Conservation (phyloP, 768 basidiomycete genomes). For the Boletus vinaceobasis region DNA sequence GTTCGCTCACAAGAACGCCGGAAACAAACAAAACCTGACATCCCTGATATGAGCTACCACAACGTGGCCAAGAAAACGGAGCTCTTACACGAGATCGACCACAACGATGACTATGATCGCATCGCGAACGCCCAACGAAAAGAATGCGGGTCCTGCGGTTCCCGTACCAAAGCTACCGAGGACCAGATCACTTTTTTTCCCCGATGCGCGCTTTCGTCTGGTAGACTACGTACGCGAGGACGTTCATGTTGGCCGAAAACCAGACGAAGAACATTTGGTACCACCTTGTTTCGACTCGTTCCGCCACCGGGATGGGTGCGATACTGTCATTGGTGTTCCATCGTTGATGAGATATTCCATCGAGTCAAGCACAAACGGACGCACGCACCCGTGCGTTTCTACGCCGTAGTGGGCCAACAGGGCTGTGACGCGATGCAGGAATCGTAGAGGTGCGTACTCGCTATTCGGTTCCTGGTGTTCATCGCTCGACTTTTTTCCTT, state of each 20-base stretch:
- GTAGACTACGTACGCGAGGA: constrained; percentile 35
- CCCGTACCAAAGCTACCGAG: constrained; percentile 45
- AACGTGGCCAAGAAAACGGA: background rate
- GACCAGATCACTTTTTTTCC: background rate
- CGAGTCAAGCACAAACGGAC: background rate
- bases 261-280: constrained; percentile 52
- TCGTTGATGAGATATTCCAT: background rate
- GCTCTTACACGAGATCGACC: constrained; percentile 42
- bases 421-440: constrained; percentile 21
- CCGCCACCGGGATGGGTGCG: constrained; percentile 34
- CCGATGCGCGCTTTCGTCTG: no score
- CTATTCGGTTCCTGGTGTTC: background rate
- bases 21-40: constrained; percentile 32
- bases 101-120: constrained; percentile 40
- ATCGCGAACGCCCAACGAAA: constrained; percentile 43
- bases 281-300: constrained; percentile 39
- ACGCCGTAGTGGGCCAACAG: constrained; percentile 35
- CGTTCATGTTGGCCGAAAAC: constrained; percentile 46
- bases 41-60: background rate
- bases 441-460: constrained; percentile 3
- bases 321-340: constrained; percentile 28
- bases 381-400: constrained; percentile 40
- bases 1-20: constrained; percentile 37
- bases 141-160: constrained; percentile 48
- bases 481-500: background rate